Percentiles rank a stretch among this genome's conserved stretches.
Conservation (phyloP, 2,329 filamentous ascomycete genomes). For the Diaporthe sp. region DNA sequence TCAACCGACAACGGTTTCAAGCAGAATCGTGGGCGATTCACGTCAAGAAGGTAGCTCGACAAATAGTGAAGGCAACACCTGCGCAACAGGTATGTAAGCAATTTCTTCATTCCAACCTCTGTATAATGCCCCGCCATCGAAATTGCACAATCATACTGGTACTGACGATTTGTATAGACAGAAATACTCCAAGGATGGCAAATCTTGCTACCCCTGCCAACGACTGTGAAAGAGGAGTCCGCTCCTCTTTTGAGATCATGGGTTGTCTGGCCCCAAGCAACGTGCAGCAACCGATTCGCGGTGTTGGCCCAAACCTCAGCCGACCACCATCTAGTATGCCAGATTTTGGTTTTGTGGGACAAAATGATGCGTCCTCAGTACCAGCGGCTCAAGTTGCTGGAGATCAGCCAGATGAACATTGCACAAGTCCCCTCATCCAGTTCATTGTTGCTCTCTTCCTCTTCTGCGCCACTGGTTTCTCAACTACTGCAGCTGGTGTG, state of each 20-base stretch:
- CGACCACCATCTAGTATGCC: neutral
- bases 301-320: neutral
- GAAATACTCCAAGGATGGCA: neutral
- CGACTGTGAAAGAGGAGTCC: too few relatives aligned
- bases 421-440: too few relatives aligned
- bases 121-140: neutral
- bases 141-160: neutral
- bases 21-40: too few relatives aligned
- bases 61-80: too few relatives aligned
- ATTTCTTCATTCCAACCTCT: neutral
- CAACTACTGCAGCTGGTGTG: neutral
- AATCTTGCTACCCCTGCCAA: too few relatives aligned
- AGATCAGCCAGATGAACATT: too few relatives aligned
- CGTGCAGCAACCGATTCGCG: neutral
- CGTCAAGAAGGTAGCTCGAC: too few relatives aligned
- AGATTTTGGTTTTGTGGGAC: fast-evolving
- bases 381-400: neutral
- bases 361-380: too few relatives aligned
- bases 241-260: constrained; percentile 31
- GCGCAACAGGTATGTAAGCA: neutral
- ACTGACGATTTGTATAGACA: neutral
- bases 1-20: too few relatives aligned
- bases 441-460: neutral
- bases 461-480: neutral
- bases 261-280: neutral